Percentiles rank a stretch among this genome's conserved stretches.
phyloP scores from a whole-genome alignment of 108 stramenopile genomes.

The Fragilaria crotonensis region DNA sequence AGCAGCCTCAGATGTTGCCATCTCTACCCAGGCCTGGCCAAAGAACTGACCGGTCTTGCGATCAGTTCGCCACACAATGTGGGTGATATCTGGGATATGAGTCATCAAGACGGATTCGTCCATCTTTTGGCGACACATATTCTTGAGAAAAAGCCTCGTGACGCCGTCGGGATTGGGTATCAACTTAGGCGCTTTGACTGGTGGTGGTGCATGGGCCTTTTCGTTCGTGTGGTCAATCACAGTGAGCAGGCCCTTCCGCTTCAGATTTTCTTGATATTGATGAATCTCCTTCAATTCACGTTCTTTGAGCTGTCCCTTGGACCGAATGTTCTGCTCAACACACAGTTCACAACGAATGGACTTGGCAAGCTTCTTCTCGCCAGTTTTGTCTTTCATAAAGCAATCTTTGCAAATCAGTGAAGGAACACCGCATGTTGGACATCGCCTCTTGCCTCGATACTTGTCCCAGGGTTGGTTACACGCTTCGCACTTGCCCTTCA shows the following conservation, averaged over 20 bases:
- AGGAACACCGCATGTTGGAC: slow-evolving; percentile 88
- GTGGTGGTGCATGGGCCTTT: slow-evolving; percentile 1
- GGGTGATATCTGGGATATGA: slow-evolving; percentile 43
- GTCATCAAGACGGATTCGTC: slow-evolving; percentile 26
- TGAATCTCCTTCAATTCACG: slow-evolving; percentile 36
- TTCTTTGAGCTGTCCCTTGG: slow-evolving; percentile 37
- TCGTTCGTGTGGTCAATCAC: too few species aligned
- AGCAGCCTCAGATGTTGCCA: slow-evolving; percentile 58
- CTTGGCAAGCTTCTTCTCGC: slow-evolving; percentile 15
- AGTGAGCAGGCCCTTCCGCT: slow-evolving; percentile 22
- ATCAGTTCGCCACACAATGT: slow-evolving; percentile 33
- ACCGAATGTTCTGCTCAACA: slow-evolving; percentile 45
- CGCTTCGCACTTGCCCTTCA: slow-evolving; percentile 72
- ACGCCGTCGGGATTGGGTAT: slow-evolving; percentile 45
- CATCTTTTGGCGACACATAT: slow-evolving; percentile 50
- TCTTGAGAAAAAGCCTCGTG: slow-evolving; percentile 47
- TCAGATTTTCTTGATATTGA: slow-evolving; percentile 46
- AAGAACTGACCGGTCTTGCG: slow-evolving; percentile 28
- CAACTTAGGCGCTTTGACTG: slow-evolving; percentile 7
- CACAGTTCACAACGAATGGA: slow-evolving; percentile 57
- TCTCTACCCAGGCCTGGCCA: slow-evolving; percentile 59
- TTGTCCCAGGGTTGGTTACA: slow-evolving; percentile 85
- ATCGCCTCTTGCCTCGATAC: slow-evolving; percentile 86
- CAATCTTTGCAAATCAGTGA: slow-evolving; percentile 75
- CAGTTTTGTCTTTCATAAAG: slow-evolving; percentile 35